Conservation (phyloP, 2,329 filamentous ascomycete species). For the Cercospora sesami region DNA sequence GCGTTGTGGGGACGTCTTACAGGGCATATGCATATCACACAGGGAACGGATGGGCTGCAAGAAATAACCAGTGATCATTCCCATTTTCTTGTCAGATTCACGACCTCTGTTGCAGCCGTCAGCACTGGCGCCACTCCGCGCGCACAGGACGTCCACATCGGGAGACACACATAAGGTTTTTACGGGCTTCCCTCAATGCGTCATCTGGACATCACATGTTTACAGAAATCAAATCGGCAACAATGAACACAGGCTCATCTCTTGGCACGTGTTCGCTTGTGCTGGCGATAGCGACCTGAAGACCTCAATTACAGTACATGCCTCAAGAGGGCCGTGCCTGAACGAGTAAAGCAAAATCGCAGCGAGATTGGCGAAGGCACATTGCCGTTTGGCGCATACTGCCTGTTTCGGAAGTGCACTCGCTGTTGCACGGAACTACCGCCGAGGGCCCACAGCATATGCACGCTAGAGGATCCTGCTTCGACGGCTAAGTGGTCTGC, state of each 20-base stretch:
- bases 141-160: neutral
- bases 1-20: too few species aligned
- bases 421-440: neutral
- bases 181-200: neutral
- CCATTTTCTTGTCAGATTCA: neutral
- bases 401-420: neutral
- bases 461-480: slow-evolving; percentile 4
- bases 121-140: neutral
- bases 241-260: neutral
- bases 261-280: neutral
- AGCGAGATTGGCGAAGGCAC: neutral
- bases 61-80: neutral
- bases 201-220: neutral
- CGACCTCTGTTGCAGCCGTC: neutral
- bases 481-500: slow-evolving; percentile 2
- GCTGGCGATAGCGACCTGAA: neutral
- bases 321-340: neutral
- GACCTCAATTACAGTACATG: neutral
- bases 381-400: neutral
- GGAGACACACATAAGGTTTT: neutral
- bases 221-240: neutral
- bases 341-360: neutral
- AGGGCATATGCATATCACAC: neutral
- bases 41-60: neutral
- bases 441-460: slow-evolving; percentile 4